Evolutionary conservation across 164 flowering plant species (phyloP).

Genomic region (Euptelea pleiosperma): DNA sequence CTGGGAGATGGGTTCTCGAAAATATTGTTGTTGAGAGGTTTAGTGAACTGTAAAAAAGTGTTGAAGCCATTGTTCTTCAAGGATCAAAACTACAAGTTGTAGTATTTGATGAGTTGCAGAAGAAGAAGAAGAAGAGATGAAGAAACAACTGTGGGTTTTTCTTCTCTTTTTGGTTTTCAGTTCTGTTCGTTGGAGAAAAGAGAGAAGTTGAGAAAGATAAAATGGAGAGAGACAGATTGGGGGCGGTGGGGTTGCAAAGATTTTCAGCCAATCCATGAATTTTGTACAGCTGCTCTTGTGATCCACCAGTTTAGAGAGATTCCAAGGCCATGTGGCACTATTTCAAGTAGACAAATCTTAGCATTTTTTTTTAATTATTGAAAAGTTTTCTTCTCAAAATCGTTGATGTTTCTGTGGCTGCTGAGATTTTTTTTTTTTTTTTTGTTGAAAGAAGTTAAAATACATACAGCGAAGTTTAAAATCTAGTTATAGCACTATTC

Average conservation of each 20-base stretch:
- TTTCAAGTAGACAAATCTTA: too few species aligned
- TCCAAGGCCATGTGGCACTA: constrained; percentile 27
- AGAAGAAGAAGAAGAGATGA: background rate
- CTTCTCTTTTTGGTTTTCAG: too few species aligned
- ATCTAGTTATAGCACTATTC: too few species aligned
- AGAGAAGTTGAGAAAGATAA: background rate
- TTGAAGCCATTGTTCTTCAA: constrained; percentile 36
- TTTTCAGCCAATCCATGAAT: constrained; percentile 26
- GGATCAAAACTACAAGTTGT: background rate
- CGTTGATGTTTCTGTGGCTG: too few species aligned
- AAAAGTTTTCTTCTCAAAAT: too few species aligned
- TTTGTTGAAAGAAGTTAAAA: too few species aligned
- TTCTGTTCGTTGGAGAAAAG: background rate
- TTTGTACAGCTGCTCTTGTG: background rate
- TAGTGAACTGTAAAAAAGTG: constrained; percentile 32
- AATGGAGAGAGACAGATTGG: constrained; percentile 2
- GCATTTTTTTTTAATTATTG: too few species aligned
- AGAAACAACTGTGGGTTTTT: background rate
- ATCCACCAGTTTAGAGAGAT: too few species aligned
- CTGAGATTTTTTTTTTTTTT: too few species aligned
- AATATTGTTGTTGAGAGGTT: constrained; percentile 33
- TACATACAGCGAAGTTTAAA: too few species aligned
- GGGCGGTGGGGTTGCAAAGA: constrained; percentile 12
- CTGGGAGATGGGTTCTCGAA: constrained; percentile 41
- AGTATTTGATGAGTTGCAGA: background rate